Conservation (phyloP, 495 filamentous ascomycete genomes). For the Chaetomium cochliodes region DNA sequence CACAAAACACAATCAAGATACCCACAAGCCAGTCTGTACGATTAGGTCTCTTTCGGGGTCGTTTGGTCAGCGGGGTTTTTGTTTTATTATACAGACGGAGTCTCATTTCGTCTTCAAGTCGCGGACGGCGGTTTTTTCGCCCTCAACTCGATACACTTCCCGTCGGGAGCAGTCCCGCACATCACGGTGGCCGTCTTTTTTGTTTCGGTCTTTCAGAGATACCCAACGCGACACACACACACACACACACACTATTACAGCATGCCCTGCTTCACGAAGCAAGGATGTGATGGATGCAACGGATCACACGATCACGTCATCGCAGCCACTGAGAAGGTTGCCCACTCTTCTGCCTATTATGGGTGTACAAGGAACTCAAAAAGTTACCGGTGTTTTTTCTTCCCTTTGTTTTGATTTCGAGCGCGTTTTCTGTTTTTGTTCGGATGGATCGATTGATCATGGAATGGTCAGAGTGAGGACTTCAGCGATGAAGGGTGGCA, state of each 20-base stretch:
- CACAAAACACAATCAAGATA: constrained; percentile 26
- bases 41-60: constrained; percentile 37
- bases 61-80: constrained; percentile 32
- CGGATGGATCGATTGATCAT: constrained; percentile 13
- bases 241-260: constrained; percentile 1
- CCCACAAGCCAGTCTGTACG: constrained; percentile 35
- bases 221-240: constrained; percentile 11
- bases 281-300: constrained; percentile 10
- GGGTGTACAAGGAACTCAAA: constrained; percentile 24
- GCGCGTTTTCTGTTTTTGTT: background rate
- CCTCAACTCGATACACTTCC: constrained; percentile 23
- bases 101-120: constrained; percentile 6
- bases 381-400: constrained; percentile 20
- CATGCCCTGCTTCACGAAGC: constrained; percentile 12
- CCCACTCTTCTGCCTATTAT: background rate
- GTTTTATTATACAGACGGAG: constrained; percentile 23
- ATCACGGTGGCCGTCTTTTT: constrained; percentile 20
- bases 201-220: constrained; percentile 21
- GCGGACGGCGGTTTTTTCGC: background rate
- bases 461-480: constrained; percentile 8
- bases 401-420: constrained; percentile 3
- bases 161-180: constrained; percentile 34
- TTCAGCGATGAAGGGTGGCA: background rate
- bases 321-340: background rate
- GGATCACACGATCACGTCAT: constrained; percentile 3